These are phyloP conservation scores for Pulveroboletus sp. DNA, from an alignment of 768 basidiomycete genomes.

Conservation along the genomic window DNA sequence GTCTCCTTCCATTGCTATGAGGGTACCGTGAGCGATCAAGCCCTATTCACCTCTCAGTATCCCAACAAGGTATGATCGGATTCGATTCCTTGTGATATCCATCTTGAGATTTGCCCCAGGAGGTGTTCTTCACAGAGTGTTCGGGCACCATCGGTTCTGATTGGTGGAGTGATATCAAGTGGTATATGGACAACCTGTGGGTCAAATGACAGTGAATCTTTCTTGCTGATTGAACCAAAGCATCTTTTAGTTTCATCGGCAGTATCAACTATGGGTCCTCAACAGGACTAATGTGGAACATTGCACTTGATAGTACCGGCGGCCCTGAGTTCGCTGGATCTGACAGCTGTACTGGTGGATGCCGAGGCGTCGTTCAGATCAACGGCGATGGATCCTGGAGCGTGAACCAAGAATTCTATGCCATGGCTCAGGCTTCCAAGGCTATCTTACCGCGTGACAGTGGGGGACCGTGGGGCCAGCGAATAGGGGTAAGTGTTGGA, in stretches of 20 bases:
- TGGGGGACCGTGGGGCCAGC: constrained; percentile 63
- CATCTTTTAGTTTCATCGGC: constrained; percentile 36
- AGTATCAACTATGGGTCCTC: constrained; percentile 29
- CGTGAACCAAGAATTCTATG: constrained; percentile 73
- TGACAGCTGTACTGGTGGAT: constrained; percentile 59
- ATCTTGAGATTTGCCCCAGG: constrained; percentile 14
- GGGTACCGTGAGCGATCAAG: constrained; percentile 51
- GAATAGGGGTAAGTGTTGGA: constrained; percentile 59
- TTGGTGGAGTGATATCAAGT: constrained; percentile 82
- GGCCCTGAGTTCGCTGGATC: constrained; percentile 63
- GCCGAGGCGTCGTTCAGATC: constrained; percentile 62
- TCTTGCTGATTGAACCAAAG: constrained; percentile 21
- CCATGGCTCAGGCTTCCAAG: constrained; percentile 72
- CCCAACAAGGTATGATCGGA: constrained; percentile 42
- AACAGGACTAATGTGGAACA: constrained; percentile 69
- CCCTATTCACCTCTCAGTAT: constrained; percentile 49
- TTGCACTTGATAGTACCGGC: constrained; percentile 60
- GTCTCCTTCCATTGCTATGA: constrained; percentile 72
- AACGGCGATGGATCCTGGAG: constrained; percentile 59
- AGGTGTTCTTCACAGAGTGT: constrained; percentile 56
- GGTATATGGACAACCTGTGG: constrained; percentile 67
- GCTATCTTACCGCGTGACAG: constrained; percentile 65
- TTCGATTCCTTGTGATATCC: neutral
- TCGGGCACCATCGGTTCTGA: constrained; percentile 59
- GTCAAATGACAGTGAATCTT: constrained; percentile 16